Conservation (phyloP, 2,329 filamentous ascomycete genomes). For the Fusarium verticillioides region DNA sequence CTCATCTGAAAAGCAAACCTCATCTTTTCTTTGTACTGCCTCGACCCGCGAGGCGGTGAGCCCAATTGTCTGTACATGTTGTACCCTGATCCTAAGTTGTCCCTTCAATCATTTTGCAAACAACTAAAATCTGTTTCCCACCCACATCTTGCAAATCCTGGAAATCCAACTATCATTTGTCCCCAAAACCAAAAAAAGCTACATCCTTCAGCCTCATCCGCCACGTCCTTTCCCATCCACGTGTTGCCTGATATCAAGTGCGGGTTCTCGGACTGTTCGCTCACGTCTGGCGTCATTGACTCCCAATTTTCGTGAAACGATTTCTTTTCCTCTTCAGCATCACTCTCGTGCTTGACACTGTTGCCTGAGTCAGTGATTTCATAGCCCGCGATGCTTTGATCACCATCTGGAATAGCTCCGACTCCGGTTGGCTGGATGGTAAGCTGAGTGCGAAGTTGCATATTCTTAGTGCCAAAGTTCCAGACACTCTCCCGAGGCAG, state of each 20-base stretch:
- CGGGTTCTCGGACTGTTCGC: constrained; percentile 50
- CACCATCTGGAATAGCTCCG: constrained; percentile 41
- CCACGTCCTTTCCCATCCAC: constrained; percentile 49
- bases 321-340: constrained; percentile 40
- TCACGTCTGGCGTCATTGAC: constrained; percentile 51
- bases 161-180: constrained; percentile 21
- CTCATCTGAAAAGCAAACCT: not conserved
- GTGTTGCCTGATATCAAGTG: constrained; percentile 53
- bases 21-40: constrained; percentile 29
- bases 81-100: constrained; percentile 25
- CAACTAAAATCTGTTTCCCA: constrained; percentile 29
- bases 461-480: constrained; percentile 57
- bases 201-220: constrained; percentile 8
- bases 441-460: constrained; percentile 9
- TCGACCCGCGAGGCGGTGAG: constrained; percentile 36
- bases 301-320: constrained; percentile 52
- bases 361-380: constrained; percentile 18
- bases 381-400: constrained; percentile 35
- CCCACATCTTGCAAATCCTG: constrained; percentile 35
- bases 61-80: constrained; percentile 34
- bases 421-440: constrained; percentile 36
- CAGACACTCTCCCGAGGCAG: constrained; percentile 61
- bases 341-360: constrained; percentile 7
- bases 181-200: constrained; percentile 23
- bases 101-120: constrained; percentile 29